Evolutionary conservation across 352 stramenopile genomes (phyloP).

Genomic region (Phytophthora megakarya): DNA sequence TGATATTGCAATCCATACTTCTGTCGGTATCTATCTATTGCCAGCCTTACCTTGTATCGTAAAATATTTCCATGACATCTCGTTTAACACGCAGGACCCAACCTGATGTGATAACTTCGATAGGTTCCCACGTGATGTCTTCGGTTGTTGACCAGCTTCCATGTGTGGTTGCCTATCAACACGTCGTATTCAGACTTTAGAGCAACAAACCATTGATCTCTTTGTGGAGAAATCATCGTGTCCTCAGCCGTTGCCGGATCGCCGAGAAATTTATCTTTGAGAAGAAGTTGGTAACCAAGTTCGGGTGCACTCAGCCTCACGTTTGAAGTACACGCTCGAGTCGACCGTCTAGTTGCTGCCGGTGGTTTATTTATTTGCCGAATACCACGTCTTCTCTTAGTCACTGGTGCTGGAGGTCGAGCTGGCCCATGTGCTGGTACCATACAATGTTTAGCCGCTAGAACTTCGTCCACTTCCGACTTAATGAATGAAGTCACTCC

Average conservation of each 20-base stretch:
- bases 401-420: background rate
- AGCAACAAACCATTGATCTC: background rate
- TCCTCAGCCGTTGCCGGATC: background rate
- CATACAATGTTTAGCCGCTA: background rate
- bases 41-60: background rate
- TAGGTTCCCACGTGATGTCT: background rate
- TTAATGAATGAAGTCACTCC: background rate
- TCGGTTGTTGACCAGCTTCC: background rate
- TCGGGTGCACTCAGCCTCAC: background rate
- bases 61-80: background rate
- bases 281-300: background rate
- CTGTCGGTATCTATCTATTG: background rate
- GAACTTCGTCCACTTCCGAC: constrained; percentile 3
- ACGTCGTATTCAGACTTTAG: background rate
- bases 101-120: background rate
- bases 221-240: background rate
- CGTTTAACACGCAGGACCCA: background rate
- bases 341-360: background rate
- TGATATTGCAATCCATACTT: background rate
- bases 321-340: background rate
- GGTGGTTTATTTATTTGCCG: background rate
- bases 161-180: background rate
- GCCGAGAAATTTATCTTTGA: background rate
- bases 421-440: background rate
- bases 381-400: too few species aligned